Evolutionary conservation across 768 basidiomycete species (phyloP), one percentile per base, ranked within the genome.

Genomic region (Psilocybe cyanescens): DNA sequence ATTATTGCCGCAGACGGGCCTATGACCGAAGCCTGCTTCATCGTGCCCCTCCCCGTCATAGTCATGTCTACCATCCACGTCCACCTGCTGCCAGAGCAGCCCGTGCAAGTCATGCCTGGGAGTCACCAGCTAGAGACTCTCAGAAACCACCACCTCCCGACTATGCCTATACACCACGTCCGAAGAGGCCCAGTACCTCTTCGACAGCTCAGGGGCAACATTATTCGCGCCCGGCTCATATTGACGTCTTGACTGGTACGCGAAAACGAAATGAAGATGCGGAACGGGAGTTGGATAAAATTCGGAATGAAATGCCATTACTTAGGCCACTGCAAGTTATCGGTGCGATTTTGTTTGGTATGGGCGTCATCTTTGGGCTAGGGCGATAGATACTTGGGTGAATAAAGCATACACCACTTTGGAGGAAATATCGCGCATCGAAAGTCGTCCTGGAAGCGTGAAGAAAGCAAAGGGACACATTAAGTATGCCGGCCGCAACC

Each of bases 21-120:
- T 83, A 82, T 65, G 82, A 83, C 61, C 76, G 79, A 9, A 76
- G 72, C 28, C 70, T 80, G 37, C 71, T 75, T 17, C 74, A 76
- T 28, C 71, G 72, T 35, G 60, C 67, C 7, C 46, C 60, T 29
- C 46, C 45, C 65, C 55, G 50, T 17, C 46, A 45, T 3, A 49
- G 31, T 14, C 55, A 64, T 48, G 39, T 64, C 14, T 74, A 69
- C 56, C 55, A 71, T 31, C 70, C 68, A 9, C 69, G 60, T 39
- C 67, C 67, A 37, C 77, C 70, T 16, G 67, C 69, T 31, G 59
- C 69, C 45, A 70, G 68, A 67, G 63, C 68, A 3, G 58, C 77
- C 12, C 74, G 78, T 7, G 78, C 80, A 4, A 76, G 71, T 3
- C 61, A 80, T 55, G 81, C 81, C 4, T 82, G 81, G 81, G 75